These are phyloP conservation scores for Piper betle DNA, from an alignment of 164 flowering plant genomes.

Conservation along the genomic window DNA sequence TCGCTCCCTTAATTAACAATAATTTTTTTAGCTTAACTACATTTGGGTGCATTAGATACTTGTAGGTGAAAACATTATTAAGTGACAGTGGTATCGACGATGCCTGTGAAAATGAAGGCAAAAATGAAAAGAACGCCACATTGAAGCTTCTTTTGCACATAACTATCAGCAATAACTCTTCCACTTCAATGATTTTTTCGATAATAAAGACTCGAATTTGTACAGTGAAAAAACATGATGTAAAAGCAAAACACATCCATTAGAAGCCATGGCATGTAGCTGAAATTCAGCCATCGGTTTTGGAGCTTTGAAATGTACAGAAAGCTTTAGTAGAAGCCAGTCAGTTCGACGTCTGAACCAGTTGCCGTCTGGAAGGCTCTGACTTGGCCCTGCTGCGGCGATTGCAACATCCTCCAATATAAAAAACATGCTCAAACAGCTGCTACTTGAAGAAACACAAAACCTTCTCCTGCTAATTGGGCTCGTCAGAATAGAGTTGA, in stretches of 20 bases:
- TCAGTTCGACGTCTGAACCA: constrained; percentile 98
- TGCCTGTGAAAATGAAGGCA: too few relatives aligned
- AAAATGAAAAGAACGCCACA: neutral
- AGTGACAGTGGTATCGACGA: too few relatives aligned
- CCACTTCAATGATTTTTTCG: neutral
- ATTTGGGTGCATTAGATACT: too few relatives aligned
- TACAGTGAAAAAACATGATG: neutral
- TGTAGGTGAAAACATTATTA: too few relatives aligned
- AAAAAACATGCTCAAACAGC: neutral
- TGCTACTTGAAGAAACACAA: neutral
- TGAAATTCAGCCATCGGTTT: neutral
- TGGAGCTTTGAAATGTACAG: neutral
- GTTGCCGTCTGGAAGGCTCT: constrained; percentile 81
- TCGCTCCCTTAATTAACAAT: too few relatives aligned
- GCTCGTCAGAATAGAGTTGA: too few relatives aligned
- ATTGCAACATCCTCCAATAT: constrained; percentile 66
- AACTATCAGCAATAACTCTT: neutral
- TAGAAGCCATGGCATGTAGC: neutral
- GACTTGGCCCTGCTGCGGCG: constrained; percentile 79
- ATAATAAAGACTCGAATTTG: neutral
- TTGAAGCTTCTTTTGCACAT: neutral
- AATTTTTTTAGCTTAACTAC: too few relatives aligned
- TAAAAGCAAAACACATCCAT: neutral
- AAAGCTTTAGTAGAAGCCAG: constrained; percentile 56
- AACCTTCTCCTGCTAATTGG: too few relatives aligned